Evolutionary conservation across 495 filamentous ascomycete genomes (phyloP).

Genomic region (Pseudoneurospora amorphoporcata): DNA sequence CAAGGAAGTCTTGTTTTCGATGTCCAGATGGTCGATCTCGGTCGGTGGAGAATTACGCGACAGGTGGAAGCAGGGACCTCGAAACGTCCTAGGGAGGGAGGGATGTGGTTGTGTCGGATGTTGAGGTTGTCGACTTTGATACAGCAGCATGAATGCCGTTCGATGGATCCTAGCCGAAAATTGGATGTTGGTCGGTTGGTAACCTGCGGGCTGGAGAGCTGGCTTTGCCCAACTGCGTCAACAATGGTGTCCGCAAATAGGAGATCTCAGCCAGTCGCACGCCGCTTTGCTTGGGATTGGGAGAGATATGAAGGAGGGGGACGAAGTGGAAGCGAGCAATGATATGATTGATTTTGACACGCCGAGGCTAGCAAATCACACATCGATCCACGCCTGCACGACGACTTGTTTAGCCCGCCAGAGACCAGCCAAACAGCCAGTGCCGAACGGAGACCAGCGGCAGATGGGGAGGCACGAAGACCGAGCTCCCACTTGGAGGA

Average conservation of each 20-base stretch:
- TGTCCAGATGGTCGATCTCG: background rate
- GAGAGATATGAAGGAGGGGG: slow-evolving; percentile 7
- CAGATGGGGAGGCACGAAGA: background rate
- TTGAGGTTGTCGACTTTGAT: background rate
- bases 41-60: background rate
- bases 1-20: background rate
- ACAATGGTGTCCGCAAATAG: background rate
- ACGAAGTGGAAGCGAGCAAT: slow-evolving; percentile 8
- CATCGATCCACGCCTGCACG: background rate
- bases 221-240: background rate
- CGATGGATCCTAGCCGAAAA: background rate
- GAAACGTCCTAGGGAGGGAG: background rate
- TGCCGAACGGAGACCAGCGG: background rate
- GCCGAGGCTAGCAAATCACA: slow-evolving; percentile 24
- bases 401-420: background rate
- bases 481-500: background rate
- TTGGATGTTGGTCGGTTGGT: background rate
- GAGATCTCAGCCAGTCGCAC: background rate
- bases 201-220: background rate
- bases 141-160: background rate
- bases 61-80: background rate
- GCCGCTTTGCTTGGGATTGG: slow-evolving; percentile 3
- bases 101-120: background rate
- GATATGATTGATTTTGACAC: slow-evolving; percentile 16
- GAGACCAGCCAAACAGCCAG: background rate